Base-by-base conservation (phyloP, 192 early-diverging fungal genomes). In the Chytriomyces sp. region DNA sequence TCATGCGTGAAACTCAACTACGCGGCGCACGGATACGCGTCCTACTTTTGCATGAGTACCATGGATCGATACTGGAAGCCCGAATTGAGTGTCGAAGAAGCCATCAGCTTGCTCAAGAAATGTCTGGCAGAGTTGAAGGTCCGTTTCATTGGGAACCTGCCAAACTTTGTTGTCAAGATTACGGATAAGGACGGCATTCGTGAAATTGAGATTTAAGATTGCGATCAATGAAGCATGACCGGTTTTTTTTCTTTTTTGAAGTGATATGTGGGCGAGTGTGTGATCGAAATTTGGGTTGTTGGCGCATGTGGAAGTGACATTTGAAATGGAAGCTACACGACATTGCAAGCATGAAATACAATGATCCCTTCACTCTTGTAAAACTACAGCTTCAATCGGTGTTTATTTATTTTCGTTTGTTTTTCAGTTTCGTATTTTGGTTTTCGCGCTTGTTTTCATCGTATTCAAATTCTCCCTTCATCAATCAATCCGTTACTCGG, bases 61-160 rank as follows among this genome's bases (percentile, higher is more conserved):
- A 90, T 99, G 91, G 97, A 99, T 86, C 89, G 93, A 47, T 94
- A 97, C 86, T 94, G 96, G 86, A 87, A 85, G 46, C 79, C 85
- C 43, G 92, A 93, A 76, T 87, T 99, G 83, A 82, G 90, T 26
- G 81, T 95, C 59, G 95, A 95, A 49, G 91, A 97, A 77, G 96
- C 89, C 23, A 87, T 91, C 72, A 87, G 85, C 23, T 79, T 99
- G 77, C 71, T 97, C 59, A 87, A 86, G 62, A 93, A 92, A 87
- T 99, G 97, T 80, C 78, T 97, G 48, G 86, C 78, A 5, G 95
- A 96, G 67, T 82, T 99, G 63, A 91, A 93, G 71, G 85, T 85
- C 50, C 89, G 97, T 77, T 96, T 96, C 81, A 89, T 96, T 69
- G 85, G 93, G 45, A 92, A 95, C 80, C 85, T 96, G 79, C 87